A percentile compares a stretch with the other conserved stretches of the same genome.
Evolutionary conservation across 257 asterid species (phyloP).

Genomic region (Orobanche coerulescens): DNA sequence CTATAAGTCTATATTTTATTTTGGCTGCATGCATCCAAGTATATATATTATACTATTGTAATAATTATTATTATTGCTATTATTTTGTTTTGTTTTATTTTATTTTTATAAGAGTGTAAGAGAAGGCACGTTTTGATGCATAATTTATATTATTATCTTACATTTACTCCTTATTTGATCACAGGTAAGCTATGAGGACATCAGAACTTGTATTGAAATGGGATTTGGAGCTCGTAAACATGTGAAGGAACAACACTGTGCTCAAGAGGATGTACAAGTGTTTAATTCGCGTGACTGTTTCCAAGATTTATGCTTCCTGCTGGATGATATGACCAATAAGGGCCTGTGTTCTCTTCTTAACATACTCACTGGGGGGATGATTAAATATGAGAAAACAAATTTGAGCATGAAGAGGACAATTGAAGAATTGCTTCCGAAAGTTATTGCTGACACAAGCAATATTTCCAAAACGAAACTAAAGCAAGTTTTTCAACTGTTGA

Average conservation of each 20-base stretch:
- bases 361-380: slow-evolving; percentile 41
- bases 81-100: too few relatives aligned
- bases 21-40: slow-evolving; percentile 1
- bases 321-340: slow-evolving; percentile 57
- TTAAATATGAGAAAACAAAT: slow-evolving; percentile 44
- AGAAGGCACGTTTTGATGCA: neutral
- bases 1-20: neutral
- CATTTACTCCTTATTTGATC: slow-evolving; percentile 1
- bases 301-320: slow-evolving; percentile 32
- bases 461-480: slow-evolving; percentile 30
- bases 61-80: too few relatives aligned
- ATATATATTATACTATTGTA: neutral
- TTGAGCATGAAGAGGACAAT: slow-evolving; percentile 42
- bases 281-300: slow-evolving; percentile 24
- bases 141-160: slow-evolving; percentile 5
- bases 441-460: slow-evolving; percentile 26
- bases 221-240: slow-evolving; percentile 36
- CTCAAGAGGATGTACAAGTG: slow-evolving; percentile 26
- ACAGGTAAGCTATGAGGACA: slow-evolving; percentile 53
- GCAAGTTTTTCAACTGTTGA: slow-evolving; percentile 34
- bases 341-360: slow-evolving; percentile 43
- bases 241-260: slow-evolving; percentile 19
- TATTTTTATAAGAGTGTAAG: too few relatives aligned
- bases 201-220: slow-evolving; percentile 42
- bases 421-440: slow-evolving; percentile 35